phyloP scores from a whole-genome alignment of 768 basidiomycete genomes.

The Termitomyces sp. region DNA sequence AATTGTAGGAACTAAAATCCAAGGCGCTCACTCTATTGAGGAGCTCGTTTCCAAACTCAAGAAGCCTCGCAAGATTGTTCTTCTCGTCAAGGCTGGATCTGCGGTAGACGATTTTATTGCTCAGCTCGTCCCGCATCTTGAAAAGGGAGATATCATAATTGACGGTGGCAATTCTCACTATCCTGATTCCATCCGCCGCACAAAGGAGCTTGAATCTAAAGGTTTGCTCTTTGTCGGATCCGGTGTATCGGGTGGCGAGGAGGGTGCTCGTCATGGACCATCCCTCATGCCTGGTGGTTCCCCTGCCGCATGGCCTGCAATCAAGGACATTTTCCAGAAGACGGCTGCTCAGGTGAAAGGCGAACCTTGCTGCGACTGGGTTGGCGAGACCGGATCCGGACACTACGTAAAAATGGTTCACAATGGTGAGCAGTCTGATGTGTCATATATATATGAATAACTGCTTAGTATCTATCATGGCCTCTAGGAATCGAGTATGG shows the following conservation, averaged over 20 bases:
- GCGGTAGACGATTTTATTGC: conserved; percentile 96
- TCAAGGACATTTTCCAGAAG: conserved; percentile 99
- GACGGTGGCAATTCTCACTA: conserved; percentile 99
- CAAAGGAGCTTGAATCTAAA: conserved; percentile 88
- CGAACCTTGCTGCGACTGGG: conserved; percentile 99
- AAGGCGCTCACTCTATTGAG: conserved; percentile 90
- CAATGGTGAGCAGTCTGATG: conserved; percentile 52
- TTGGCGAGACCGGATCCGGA: conserved; percentile 90
- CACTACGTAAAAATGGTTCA: conserved; percentile 99
- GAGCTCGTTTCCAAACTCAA: conserved; percentile 93
- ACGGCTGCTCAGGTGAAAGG: conserved; percentile 92
- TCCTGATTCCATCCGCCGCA: conserved; percentile 95
- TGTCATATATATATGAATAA: conserved; percentile 1
- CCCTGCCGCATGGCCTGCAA: conserved; percentile 87
- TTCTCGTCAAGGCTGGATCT: conserved; percentile 96
- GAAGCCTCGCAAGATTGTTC: conserved; percentile 92
- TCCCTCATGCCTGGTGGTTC: conserved; percentile 99
- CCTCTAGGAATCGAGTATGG: conserved; percentile 93
- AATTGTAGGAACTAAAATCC: conserved; percentile 80
- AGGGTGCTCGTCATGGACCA: conserved; percentile 95
- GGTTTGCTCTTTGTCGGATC: conserved; percentile 96
- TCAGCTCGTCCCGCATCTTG: conserved; percentile 85
- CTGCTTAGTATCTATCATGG: conserved; percentile 4
- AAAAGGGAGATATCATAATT: conserved; percentile 96
- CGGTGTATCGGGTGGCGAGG: conserved; percentile 99